phyloP scores from a whole-genome alignment of 2,329 filamentous ascomycete genomes.

The Zasmidium cellare region DNA sequence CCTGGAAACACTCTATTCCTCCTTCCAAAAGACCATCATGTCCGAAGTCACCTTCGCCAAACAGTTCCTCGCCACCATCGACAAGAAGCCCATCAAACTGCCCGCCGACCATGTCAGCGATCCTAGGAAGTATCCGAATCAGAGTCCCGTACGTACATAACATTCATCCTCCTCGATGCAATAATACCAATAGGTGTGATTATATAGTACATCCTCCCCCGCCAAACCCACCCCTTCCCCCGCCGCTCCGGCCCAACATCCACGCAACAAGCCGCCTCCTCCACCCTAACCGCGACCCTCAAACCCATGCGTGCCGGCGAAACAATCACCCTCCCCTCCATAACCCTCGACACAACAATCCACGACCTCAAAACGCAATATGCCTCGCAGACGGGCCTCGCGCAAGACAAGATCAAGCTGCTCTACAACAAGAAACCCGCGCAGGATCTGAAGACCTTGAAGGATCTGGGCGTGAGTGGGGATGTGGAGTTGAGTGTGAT shows the following conservation, averaged over 20 bases:
- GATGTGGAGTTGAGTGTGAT: conserved; percentile 79
- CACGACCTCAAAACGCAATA: conserved; percentile 76
- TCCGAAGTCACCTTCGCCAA: conserved; percentile 64
- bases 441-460: conserved; percentile 35
- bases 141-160: conserved; percentile 65
- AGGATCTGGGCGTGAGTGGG: conserved; percentile 46
- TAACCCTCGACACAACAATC: conserved; percentile 69
- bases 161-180: neutral
- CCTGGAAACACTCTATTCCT: conserved; percentile 27
- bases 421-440: conserved; percentile 86
- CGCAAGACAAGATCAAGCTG: conserved; percentile 79
- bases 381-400: conserved; percentile 61
- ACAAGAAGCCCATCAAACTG: conserved; percentile 76
- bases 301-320: conserved; percentile 74
- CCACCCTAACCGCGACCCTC: conserved; percentile 57
- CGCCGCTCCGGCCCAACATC: conserved; percentile 40
- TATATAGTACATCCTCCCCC: conserved; percentile 68
- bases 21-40: conserved; percentile 64
- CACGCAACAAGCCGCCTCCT: conserved; percentile 44
- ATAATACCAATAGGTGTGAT: conserved; percentile 1
- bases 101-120: conserved; percentile 90
- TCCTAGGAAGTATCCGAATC: conserved; percentile 72
- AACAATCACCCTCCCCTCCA: conserved; percentile 63
- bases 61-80: conserved; percentile 76
- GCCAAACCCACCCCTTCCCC: conserved; percentile 56